These are phyloP conservation scores for Umbelopsis ramanniana DNA, from an alignment of 192 early-diverging fungal species.

Conservation along the genomic window DNA sequence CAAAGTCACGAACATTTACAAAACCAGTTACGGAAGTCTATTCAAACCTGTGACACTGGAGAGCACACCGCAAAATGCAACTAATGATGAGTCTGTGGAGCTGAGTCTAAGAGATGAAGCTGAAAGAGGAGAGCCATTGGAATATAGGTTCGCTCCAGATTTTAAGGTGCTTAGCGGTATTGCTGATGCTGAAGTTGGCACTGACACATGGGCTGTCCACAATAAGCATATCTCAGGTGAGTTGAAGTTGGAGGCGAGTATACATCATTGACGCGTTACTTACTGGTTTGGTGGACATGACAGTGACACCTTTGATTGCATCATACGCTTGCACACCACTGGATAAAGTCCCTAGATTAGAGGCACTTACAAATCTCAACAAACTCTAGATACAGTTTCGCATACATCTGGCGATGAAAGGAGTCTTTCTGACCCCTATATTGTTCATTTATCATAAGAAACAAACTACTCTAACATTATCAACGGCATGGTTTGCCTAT, in stretches of 20 bases:
- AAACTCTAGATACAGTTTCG: background rate
- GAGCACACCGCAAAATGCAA: background rate
- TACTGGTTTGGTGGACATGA: background rate
- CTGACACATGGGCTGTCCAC: slow-evolving; percentile 30
- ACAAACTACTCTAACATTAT: no score
- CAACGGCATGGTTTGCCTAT: background rate
- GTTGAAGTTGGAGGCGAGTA: background rate
- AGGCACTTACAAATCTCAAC: background rate
- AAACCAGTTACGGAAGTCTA: slow-evolving; percentile 28
- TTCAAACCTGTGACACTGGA: slow-evolving; percentile 17
- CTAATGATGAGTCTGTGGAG: slow-evolving; percentile 17
- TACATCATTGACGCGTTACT: background rate
- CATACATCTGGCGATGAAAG: background rate
- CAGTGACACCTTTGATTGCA: slow-evolving; percentile 34
- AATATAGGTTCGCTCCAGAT: slow-evolving; percentile 31
- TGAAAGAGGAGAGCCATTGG: slow-evolving; percentile 3
- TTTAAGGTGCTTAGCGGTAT: slow-evolving; percentile 14
- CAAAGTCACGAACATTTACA: slow-evolving; percentile 30
- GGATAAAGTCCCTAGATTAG: background rate
- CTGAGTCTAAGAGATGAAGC: slow-evolving; percentile 20
- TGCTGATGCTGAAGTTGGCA: slow-evolving; percentile 12
- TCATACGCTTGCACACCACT: background rate
- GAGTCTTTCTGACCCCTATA: background rate
- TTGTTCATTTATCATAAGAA: background rate
- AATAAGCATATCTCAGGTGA: slow-evolving; percentile 36